Base-by-base conservation (phyloP, 192 early-diverging fungal genomes). In the Phlyctochytrium planicorne region DNA sequence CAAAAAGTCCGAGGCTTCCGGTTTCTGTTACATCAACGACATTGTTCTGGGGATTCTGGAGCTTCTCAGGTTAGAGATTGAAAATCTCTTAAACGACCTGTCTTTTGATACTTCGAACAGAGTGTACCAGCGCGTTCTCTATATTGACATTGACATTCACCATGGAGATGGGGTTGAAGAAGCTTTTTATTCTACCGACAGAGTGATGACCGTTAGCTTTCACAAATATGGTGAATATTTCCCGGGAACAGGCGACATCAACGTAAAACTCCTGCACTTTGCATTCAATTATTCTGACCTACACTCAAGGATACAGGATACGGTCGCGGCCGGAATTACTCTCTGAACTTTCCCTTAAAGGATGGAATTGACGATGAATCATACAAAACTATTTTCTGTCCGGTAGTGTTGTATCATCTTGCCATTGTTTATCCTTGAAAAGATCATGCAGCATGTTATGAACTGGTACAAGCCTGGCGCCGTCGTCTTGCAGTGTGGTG, bases 11-110 rank as follows among this genome's bases (percentile, higher is more conserved):
- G 91, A 93, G 62, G 97, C 97, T 0, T 87, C 91, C 50, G 97
- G 97, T 2, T 99, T 98, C 73, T 99, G 97, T 73, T 99, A 95
- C 72, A 92, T 98, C 14, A 99, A 99, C 72, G 97, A 99, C 69
- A 94, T 97, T 69, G 95, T 97, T 2, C 79, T 99, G 1, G 95
- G 91, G 2, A 97, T 94, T 33, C 85, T 97, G 37, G 89, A 90
- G 61, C 82, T 99, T 31, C 80, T 95, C 30, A 83, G 83, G 87
- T 90, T 72, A 60, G 69, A 14, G 25, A 40, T 70, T 31, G 32
- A 33, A 2, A 62, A 62, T 20, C 6, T 34, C 27, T 62, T 17
- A 23, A 16, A 16, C 17, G 24, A 16, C 31, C 25, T 29, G 17
- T 24, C n/a, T 59, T 24, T 1, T 59, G 20, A 4, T 30, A n/a